A percentile compares a stretch with the other conserved stretches of the same genome.
These are phyloP conservation scores for Phytophthora ohioensis DNA, from an alignment of 352 stramenopile species.

Conservation along the genomic window DNA sequence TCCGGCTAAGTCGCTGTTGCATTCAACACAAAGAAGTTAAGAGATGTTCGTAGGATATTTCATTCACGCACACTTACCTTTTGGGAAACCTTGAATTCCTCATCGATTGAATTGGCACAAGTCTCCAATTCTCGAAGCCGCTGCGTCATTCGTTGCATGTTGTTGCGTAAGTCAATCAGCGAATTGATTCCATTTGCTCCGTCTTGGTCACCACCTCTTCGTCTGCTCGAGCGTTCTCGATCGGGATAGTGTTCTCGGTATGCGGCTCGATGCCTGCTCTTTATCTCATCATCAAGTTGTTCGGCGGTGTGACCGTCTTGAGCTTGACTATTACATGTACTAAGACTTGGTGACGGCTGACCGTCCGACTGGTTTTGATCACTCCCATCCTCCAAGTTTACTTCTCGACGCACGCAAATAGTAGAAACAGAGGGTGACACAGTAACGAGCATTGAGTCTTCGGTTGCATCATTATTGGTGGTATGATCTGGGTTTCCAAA, in stretches of 20 bases:
- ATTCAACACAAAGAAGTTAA: neutral
- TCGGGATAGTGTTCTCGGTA: conserved; percentile 31
- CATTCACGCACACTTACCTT: conserved; percentile 35
- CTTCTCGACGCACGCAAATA: neutral
- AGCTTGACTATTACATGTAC: neutral
- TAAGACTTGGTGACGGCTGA: conserved; percentile 3
- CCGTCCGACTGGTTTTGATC: conserved; percentile 35
- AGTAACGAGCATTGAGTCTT: conserved; percentile 1
- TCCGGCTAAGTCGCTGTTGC: conserved; percentile 25
- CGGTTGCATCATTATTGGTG: conserved; percentile 15
- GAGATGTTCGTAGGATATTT: neutral
- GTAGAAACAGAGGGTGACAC: neutral
- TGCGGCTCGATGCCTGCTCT: conserved; percentile 24
- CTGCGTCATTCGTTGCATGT: conserved; percentile 64
- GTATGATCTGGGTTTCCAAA: conserved; percentile 18
- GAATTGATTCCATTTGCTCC: conserved; percentile 22
- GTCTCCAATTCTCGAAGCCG: conserved; percentile 58
- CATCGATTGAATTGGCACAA: conserved; percentile 60
- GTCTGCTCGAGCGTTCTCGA: conserved; percentile 1
- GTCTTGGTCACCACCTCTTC: conserved; percentile 17
- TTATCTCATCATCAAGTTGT: conserved; percentile 5
- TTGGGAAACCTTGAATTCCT: conserved; percentile 64
- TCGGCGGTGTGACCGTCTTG: conserved; percentile 7
- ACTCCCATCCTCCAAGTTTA: conserved; percentile 15
- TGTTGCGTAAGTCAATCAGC: conserved; percentile 47